A percentile compares a stretch with the other conserved stretches of the same genome.
phyloP scores from a whole-genome alignment of 1,284 basidiomycete genomes.

The Butyriboletus appendiculatus region DNA sequence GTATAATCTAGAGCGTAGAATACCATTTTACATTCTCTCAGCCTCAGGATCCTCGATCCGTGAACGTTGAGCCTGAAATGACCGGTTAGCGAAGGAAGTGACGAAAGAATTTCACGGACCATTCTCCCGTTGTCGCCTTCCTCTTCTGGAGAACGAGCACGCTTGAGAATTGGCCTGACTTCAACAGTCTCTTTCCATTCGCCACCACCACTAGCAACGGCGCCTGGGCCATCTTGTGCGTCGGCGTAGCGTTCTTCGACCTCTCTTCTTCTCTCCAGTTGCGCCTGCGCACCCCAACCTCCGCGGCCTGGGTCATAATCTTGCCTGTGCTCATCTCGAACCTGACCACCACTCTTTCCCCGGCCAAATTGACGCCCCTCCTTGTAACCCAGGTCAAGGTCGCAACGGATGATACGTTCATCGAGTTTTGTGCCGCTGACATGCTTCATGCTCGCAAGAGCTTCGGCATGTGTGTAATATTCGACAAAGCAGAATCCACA shows the following conservation, averaged over 20 bases:
- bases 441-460: slow-evolving; percentile 91
- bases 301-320: slow-evolving; percentile 97
- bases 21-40: slow-evolving; percentile 59
- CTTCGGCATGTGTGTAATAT: slow-evolving; percentile 96
- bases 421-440: slow-evolving; percentile 99
- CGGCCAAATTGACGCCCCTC: slow-evolving; percentile 98
- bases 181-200: slow-evolving; percentile 73
- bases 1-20: slow-evolving; percentile 19
- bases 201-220: slow-evolving; percentile 82
- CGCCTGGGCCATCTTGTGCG: slow-evolving; percentile 74
- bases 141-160: slow-evolving; percentile 69
- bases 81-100: slow-evolving; percentile 8
- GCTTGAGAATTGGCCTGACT: slow-evolving; percentile 49
- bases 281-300: slow-evolving; percentile 94
- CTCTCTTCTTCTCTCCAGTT: slow-evolving; percentile 79
- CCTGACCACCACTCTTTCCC: slow-evolving; percentile 96
- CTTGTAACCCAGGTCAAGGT: slow-evolving; percentile 96
- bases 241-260: slow-evolving; percentile 92
- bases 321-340: slow-evolving; percentile 93
- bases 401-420: slow-evolving; percentile 97
- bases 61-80: slow-evolving; percentile 48
- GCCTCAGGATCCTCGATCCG: slow-evolving; percentile 62
- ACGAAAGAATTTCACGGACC: slow-evolving; percentile 41
- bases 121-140: slow-evolving; percentile 57
- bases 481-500: slow-evolving; percentile 99